Conservation (phyloP, 495 filamentous ascomycete genomes). For the Trichoderma asperelloides region DNA sequence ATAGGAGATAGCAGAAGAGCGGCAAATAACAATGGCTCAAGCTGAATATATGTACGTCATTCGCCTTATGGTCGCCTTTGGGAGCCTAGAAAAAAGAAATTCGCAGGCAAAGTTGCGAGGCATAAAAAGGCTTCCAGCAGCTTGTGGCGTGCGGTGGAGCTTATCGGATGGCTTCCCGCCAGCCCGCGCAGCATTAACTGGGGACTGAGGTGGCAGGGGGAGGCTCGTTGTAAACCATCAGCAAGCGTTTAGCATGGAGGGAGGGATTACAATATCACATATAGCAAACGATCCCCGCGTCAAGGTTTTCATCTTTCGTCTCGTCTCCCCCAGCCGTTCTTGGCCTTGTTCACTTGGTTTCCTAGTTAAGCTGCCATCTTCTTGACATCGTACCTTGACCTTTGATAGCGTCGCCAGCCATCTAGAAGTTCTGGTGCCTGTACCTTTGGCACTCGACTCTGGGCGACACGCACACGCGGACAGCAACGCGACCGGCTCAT, state of each 20-base stretch:
- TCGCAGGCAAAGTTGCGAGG: not conserved
- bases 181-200: not conserved
- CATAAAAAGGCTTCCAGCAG: not conserved
- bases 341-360: not conserved
- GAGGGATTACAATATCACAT: not conserved
- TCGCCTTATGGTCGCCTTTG: not conserved
- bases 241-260: too few relatives aligned
- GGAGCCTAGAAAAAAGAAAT: not conserved
- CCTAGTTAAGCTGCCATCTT: not conserved
- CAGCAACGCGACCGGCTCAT: too few relatives aligned
- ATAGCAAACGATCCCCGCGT: not conserved
- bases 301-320: not conserved
- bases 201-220: not conserved
- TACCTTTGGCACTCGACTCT: too few relatives aligned
- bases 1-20: not conserved
- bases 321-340: not conserved
- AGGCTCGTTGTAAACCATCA: not conserved
- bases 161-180: conserved; percentile 6
- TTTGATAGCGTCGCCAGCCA: too few relatives aligned
- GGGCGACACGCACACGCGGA: too few relatives aligned
- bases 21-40: not conserved
- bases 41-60: not conserved
- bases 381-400: not conserved
- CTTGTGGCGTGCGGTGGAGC: conserved; percentile 1
- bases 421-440: too few relatives aligned